Conservation (phyloP, 228 moss, liverwort and hornwort species). For the Sphagnum fallax region DNA sequence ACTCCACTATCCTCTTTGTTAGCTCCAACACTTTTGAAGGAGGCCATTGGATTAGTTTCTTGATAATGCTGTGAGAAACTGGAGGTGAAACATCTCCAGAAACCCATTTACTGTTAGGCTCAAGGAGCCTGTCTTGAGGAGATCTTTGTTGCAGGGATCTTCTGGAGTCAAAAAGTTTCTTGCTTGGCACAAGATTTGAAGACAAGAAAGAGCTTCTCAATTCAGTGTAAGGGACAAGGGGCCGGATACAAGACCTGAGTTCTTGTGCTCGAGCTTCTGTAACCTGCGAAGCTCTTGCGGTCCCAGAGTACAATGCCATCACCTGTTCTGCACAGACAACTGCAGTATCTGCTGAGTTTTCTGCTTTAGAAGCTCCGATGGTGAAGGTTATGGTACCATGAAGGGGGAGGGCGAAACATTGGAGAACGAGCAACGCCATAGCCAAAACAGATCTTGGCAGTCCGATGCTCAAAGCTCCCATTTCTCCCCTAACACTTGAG, state of each 20-base stretch:
- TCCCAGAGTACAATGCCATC: slow-evolving; percentile 46
- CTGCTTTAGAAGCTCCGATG: no score
- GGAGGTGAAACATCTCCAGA: slow-evolving; percentile 1
- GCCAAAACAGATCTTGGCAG: no score
- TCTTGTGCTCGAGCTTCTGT: slow-evolving; percentile 21
- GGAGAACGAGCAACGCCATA: no score
- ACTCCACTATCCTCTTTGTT: slow-evolving; percentile 46
- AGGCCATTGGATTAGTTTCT: slow-evolving; percentile 59
- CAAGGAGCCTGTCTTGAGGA: background rate
- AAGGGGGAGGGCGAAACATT: no score
- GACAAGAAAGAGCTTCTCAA: background rate
- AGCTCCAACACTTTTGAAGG: slow-evolving; percentile 51
- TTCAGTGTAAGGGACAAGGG: slow-evolving; percentile 27
- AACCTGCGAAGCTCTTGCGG: slow-evolving; percentile 14
- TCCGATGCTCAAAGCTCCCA: no score
- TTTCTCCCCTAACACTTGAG: no score
- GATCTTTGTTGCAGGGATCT: background rate
- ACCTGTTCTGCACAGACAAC: slow-evolving; percentile 37
- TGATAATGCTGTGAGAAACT: slow-evolving; percentile 6
- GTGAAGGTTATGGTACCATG: no score
- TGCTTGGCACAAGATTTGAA: background rate
- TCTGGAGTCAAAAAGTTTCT: background rate
- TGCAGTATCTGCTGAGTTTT: slow-evolving; percentile 1
- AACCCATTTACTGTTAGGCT: background rate
- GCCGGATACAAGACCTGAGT: slow-evolving; percentile 29